phyloP scores from a whole-genome alignment of 257 asterid genomes.

The Capsicum baccatum region DNA sequence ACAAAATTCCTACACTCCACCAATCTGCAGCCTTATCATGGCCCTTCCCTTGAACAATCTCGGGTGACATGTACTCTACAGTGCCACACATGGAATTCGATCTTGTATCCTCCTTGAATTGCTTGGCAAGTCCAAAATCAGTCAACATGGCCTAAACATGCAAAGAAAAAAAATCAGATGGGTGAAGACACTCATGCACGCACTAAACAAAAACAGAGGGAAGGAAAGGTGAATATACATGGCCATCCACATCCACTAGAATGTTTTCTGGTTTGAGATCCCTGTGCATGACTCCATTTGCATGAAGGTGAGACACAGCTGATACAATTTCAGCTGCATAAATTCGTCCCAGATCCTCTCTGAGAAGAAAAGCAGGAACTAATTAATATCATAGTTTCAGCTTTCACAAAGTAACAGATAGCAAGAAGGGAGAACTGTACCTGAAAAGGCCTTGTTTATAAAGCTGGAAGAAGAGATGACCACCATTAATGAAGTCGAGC shows the following conservation, averaged over 20 bases:
- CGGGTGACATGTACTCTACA: slow-evolving; percentile 75
- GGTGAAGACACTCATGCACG: neutral
- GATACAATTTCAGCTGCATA: slow-evolving; percentile 66
- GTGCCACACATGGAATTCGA: slow-evolving; percentile 72
- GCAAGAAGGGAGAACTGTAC: slow-evolving; percentile 38
- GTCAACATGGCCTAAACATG: slow-evolving; percentile 44
- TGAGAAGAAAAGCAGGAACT: slow-evolving; percentile 36
- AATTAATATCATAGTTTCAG: slow-evolving; percentile 26
- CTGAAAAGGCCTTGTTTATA: slow-evolving; percentile 74
- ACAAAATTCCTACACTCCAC: slow-evolving; percentile 62
- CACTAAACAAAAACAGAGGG: neutral
- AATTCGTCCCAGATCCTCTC: slow-evolving; percentile 68
- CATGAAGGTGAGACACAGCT: slow-evolving; percentile 71
- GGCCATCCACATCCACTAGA: slow-evolving; percentile 74
- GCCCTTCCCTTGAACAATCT: slow-evolving; percentile 72
- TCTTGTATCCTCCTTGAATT: slow-evolving; percentile 55
- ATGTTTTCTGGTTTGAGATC: slow-evolving; percentile 76
- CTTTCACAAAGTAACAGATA: neutral
- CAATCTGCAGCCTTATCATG: slow-evolving; percentile 76
- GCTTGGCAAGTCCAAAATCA: slow-evolving; percentile 72
- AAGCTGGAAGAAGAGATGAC: slow-evolving; percentile 79
- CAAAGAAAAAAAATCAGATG: neutral
- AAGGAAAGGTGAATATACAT: slow-evolving; percentile 45
- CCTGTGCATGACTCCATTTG: slow-evolving; percentile 68
- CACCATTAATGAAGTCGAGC: slow-evolving; percentile 75